phyloP scores from a whole-genome alignment of 108 stramenopile genomes.

The Aurantiochytrium sp. region DNA sequence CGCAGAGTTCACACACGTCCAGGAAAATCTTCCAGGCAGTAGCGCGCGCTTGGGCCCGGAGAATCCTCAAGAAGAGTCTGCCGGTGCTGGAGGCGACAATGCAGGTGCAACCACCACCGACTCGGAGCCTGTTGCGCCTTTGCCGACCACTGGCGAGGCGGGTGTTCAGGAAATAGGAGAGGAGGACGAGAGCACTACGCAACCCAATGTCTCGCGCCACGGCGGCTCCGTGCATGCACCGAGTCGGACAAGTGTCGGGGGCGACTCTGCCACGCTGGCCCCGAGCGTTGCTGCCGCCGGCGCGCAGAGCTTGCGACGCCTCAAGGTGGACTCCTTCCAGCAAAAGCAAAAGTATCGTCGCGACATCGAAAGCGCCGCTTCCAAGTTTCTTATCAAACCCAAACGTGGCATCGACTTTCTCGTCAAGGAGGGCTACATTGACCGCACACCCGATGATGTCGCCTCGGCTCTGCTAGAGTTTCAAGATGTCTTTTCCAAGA shows the following conservation, averaged over 20 bases:
- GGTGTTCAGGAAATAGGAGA: too few species aligned
- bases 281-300: neutral
- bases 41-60: neutral
- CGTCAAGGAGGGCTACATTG: conserved; percentile 68
- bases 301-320: neutral
- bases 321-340: conserved; percentile 8
- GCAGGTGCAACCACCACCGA: neutral
- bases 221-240: neutral
- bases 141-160: neutral
- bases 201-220: too few species aligned
- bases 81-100: neutral
- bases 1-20: neutral
- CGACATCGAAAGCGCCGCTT: conserved; percentile 58
- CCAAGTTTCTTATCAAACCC: conserved; percentile 93
- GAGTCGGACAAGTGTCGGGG: neutral
- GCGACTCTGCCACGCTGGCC: neutral
- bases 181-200: too few species aligned
- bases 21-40: neutral
- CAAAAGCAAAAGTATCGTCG: neutral
- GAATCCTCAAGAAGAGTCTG: neutral
- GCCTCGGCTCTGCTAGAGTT: conserved; percentile 72
- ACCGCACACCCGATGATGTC: conserved; percentile 68
- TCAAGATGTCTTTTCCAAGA: conserved; percentile 86
- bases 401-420: conserved; percentile 76
- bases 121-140: neutral